Evolutionary conservation across 78 protist genomes (phyloP), one percentile per base, ranked within the genome.

Genomic region (Tieghemostelium lacteum): DNA sequence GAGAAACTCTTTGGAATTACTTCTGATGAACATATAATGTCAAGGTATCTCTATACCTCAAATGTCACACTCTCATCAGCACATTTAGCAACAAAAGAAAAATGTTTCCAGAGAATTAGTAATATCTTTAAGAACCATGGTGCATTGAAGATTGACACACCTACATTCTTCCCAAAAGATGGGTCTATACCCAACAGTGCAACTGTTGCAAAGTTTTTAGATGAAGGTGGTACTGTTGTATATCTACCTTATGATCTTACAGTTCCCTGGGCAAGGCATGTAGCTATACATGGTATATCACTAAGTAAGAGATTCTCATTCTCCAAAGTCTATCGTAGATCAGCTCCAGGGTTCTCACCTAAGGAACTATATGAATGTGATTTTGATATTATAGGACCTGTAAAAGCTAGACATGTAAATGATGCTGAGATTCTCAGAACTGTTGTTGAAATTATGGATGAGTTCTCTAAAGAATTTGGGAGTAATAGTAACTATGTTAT

Each of bases 321-420:
- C 50, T 52, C 86, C 1, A 66, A 58, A 19, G 94, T 89, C 31
- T 89, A 77, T 57, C 72, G 87, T 31, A 31, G 73, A 39, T 34
- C 61, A 5, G 61, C 72, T 8, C 66, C 85, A 39, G 85, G 85
- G 26, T 75, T 57, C 42, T 31, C 60, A 37, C 94, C 94, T n/a
- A 89, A 72, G 34, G 94, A 89, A 57, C 67, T 89, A 29, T 28
- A 77, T 50, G 94, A 89, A 50, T 73, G 83, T 55, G 94, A 89
- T 76, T 89, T 89, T 16, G 94, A 89, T 58, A 89, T 89, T 37
- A 64, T 89, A 20, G 85, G 94, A 31, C 86, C 94, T n/a, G 16
- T 57, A 17, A 50, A 64, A 58, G 36, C 83, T 0, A 14, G 86
- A 17, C 22, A 37, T n/a, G 74, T 76, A 0, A 78, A 54, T 34